Evolutionary conservation across 2,329 filamentous ascomycete species (phyloP), one percentile per base, ranked within the genome.

Genomic region (Capronia coronata): DNA sequence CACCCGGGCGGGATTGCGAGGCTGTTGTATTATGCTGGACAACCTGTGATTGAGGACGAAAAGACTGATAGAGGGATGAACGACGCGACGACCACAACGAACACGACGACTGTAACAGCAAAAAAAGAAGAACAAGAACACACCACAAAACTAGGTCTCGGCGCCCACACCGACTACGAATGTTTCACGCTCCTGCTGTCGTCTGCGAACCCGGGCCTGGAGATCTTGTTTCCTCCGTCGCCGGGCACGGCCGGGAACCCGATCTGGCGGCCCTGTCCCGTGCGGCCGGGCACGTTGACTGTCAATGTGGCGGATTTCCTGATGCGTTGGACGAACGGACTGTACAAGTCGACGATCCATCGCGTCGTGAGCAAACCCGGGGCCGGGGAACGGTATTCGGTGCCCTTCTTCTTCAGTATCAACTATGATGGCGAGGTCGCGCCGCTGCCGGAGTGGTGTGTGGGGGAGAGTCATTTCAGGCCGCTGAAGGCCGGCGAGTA

Each of bases 181-280:
- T 70, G 71, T 14, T 68, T 75, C 55, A 78, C 75, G 0, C 64
- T 78, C 5, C 64, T 78, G n/a, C 51, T 61, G n/a, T 54, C 48
- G 7, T 59, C 58, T n/a, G 23, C 52, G 2, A 57, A 59, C 34
- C 57, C 58, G 7, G 58, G 58, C 9, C 53, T 61, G 7, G 57
- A 61, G 38, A 59, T 61, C 38, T 51, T 61, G 11, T 59, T 61
- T 45, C 58, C 58, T n/a, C 58, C 58, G 1, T 53, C 46, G 4
- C 50, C 55, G 1, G 30, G 49, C 30, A 58, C 58, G 3, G 23
- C 46, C 23, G 44, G 53, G 42, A 46, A 54, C n/a, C 56, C 58
- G 2, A 52, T 59, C 43, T 61, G 58, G 58, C 46, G 56, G 2
- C 57, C 58, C 8, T 61, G 58, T 37, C 58, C 58, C n/a, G 54